Conservation (phyloP, 768 basidiomycete genomes). For the Macrolepiota albuminosa region DNA sequence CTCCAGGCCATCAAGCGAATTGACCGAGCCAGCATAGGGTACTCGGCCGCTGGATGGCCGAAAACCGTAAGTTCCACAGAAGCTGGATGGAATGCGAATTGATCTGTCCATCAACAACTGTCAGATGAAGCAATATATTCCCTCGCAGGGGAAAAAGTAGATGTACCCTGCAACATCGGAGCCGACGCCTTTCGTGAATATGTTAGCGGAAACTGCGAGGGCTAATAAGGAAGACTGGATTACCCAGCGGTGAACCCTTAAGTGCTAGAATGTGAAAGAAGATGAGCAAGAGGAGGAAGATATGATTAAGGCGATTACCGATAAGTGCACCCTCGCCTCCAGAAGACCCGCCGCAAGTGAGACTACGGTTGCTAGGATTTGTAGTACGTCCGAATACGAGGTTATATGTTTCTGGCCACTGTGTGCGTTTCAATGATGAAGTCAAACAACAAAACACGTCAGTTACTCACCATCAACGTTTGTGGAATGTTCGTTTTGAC, state of each 20-base stretch:
- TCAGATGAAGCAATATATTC: neutral
- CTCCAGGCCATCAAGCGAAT: conserved; percentile 68
- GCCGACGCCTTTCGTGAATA: conserved; percentile 38
- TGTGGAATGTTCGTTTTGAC: conserved; percentile 77
- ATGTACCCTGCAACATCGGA: conserved; percentile 76
- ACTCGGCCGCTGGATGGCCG: conserved; percentile 66
- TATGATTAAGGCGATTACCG: conserved; percentile 26
- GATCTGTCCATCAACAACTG: conserved; percentile 40
- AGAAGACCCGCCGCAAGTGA: conserved; percentile 77
- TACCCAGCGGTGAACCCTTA: conserved; percentile 41
- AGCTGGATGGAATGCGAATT: conserved; percentile 62
- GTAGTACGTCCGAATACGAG: conserved; percentile 72
- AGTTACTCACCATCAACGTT: conserved; percentile 57
- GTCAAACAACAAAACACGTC: neutral
- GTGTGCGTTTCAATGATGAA: neutral
- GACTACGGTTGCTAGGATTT: conserved; percentile 68
- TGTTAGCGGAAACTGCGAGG: neutral
- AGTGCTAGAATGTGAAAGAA: conserved; percentile 26
- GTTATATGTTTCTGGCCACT: conserved; percentile 82
- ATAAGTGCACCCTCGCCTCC: conserved; percentile 84
- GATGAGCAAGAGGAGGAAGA: neutral
- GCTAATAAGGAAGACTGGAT: neutral
- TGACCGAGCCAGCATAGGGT: conserved; percentile 64
- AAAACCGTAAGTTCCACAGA: conserved; percentile 68
- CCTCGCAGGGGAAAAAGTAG: neutral